A percentile compares a stretch with the other conserved stretches of the same genome.
These are phyloP conservation scores for Priceomyces carsonii DNA, from an alignment of 805 yeast species.

Conservation along the genomic window DNA sequence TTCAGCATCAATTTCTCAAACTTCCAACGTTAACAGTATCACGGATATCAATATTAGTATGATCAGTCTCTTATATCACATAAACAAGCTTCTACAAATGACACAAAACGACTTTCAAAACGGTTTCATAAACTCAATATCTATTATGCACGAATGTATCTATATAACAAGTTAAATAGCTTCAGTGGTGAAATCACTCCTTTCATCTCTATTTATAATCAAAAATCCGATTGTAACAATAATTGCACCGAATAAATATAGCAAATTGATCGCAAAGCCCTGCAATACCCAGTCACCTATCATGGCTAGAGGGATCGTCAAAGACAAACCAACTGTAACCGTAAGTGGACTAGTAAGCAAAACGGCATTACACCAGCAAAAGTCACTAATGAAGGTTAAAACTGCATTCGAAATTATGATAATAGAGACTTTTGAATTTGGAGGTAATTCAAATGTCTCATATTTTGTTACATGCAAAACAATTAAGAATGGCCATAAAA, in stretches of 20 bases:
- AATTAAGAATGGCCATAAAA: constrained; percentile 81
- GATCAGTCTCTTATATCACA: too few relatives aligned
- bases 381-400: constrained; percentile 84
- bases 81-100: too few relatives aligned
- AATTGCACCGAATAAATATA: constrained; percentile 77
- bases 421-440: constrained; percentile 46
- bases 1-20: too few relatives aligned
- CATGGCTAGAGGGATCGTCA: constrained; percentile 94
- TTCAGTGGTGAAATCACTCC: constrained; percentile 48
- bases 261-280: constrained; percentile 55
- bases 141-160: not conserved
- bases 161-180: constrained; percentile 1
- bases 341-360: constrained; percentile 90
- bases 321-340: constrained; percentile 90
- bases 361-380: constrained; percentile 95
- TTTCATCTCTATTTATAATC: constrained; percentile 77
- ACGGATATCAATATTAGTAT: too few relatives aligned
- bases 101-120: too few relatives aligned
- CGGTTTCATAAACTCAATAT: not conserved
- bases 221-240: constrained; percentile 82
- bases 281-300: constrained; percentile 81
- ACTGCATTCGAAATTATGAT: constrained; percentile 55
- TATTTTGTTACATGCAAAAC: constrained; percentile 61
- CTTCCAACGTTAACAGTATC: too few relatives aligned
- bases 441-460: constrained; percentile 76